Base-by-base conservation (phyloP, 2,329 filamentous ascomycete species). In the Pseudogymnoascus sp. region DNA sequence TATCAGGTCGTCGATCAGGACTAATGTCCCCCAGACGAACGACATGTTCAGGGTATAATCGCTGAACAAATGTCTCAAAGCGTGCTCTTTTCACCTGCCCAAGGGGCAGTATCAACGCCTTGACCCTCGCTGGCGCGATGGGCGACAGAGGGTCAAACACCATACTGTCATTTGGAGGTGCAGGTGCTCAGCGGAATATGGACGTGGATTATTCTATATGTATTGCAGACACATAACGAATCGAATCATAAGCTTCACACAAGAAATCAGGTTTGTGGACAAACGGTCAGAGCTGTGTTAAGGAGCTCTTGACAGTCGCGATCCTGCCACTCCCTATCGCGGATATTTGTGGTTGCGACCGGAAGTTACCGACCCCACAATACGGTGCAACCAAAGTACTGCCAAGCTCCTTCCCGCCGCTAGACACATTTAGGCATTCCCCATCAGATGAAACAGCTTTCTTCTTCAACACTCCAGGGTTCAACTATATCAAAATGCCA, bases 101-200 rank as follows among this genome's bases (percentile, higher is more conserved):
- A 68, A 96, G 82, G 62, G 94, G 94, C 65, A 97, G 80, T 64
- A 96, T 84, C 69, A 97, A 84, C 66, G 89, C 91, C 79, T 90
- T 90, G 73, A 97, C 86, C 82, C 90, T 89, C 78, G 92, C 93
- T 74, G 92, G 92, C 76, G 92, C 90, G 79, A 92, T 86, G 76
- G 93, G 92, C 75, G 92, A 89, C 75, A 96, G 85, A 76, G 90
- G 87, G 80, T 97, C 93, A 78, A 90, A 83, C 79, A 84, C 88
- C 92, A 96, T 96, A 73, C 78, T 88, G 81, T 76, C 78, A 81
- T 78, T 73, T 74, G 75, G 67, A 49, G 60, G 16, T 33, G 23
- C 39, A 3, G 19, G 7, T 55, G 60, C 39, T 14, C 60, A 19
- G 23, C 28, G 12, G 9, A 55, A 33, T 55, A 12, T 60, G 12